Base-by-base conservation (phyloP, 129 eudicot species). In the Arctium minus region DNA sequence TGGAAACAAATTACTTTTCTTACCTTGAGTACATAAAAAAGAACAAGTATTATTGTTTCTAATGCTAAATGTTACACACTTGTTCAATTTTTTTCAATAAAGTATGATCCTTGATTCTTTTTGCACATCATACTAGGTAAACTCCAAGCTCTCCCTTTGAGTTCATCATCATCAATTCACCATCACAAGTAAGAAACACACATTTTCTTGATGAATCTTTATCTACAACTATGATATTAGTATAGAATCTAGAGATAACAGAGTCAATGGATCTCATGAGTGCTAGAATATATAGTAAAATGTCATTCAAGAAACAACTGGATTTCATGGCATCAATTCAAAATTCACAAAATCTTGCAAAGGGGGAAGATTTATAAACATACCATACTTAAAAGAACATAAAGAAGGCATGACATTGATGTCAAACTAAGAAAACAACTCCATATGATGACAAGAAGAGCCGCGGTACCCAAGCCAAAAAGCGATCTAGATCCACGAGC, bases 341-440 rank as follows among this genome's bases (percentile, higher is more conserved):
- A 39, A 12, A 78, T 65, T 65, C 12, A 82, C 1, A 36, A 75
- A 82, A 76, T 44, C 70, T 82, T 82, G 76, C 12, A 32, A 76
- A 65, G 3, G 13, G 31, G 13, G 35, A 79, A 27, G 64, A 42
- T 33, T 8, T n/a, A 56, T 67, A 75, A 44, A 22, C 97, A 56
- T 89, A 96, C 99, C 98, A 92, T 83, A 80, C 98, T 90, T 75
- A 92, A 86, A 79, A 96, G 90, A 77, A 92, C 92, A 79, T 89
- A 89, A 53, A 89, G 67, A 67, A 96, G 88, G 84, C 98, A 93
- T 44, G 98, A 89, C 88, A 96, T 86, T 15, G 98, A 93, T 15
- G 99, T 96, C 92, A 96, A 88, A 86, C 96, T 89, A 35, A 96
- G 86, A 76, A 96, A 96, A 80, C 95, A 96, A 79, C 98, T 90